A percentile compares a stretch with the other conserved stretches of the same genome.
These are phyloP conservation scores for Karstenula rhodostoma DNA, from an alignment of 2,329 filamentous ascomycete genomes.

Conservation along the genomic window DNA sequence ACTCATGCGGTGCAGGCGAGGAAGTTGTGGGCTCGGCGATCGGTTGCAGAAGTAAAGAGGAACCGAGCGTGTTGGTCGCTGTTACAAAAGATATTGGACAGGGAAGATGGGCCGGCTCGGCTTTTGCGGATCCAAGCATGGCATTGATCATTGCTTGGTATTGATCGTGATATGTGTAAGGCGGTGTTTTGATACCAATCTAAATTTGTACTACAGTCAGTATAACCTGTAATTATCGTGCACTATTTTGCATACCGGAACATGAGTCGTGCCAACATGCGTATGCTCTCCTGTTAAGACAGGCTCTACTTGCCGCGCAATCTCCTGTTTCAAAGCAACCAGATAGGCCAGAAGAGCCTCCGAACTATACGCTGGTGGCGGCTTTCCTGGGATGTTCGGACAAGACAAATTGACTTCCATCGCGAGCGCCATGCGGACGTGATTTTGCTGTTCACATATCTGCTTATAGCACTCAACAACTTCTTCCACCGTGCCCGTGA, in stretches of 20 bases:
- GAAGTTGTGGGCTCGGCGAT: slow-evolving; percentile 20
- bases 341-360: slow-evolving; percentile 65
- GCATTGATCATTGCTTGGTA: slow-evolving; percentile 66
- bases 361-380: slow-evolving; percentile 74
- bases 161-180: slow-evolving; percentile 75
- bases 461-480: slow-evolving; percentile 64
- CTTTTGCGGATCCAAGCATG: slow-evolving; percentile 50
- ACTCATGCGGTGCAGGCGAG: slow-evolving; percentile 17
- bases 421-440: slow-evolving; percentile 61
- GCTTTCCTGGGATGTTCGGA: slow-evolving; percentile 73
- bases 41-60: slow-evolving; percentile 65
- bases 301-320: slow-evolving; percentile 29
- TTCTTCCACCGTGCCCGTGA: slow-evolving; percentile 70
- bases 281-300: slow-evolving; percentile 17
- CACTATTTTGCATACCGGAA: slow-evolving; percentile 39
- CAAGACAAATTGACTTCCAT: slow-evolving; percentile 83
- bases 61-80: slow-evolving; percentile 77
- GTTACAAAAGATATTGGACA: slow-evolving; percentile 72
- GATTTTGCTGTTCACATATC: slow-evolving; percentile 51
- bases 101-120: slow-evolving; percentile 26
- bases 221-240: not conserved
- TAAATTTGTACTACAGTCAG: not conserved
- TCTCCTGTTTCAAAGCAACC: slow-evolving; percentile 50
- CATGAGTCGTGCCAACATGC: slow-evolving; percentile 34
- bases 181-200: slow-evolving; percentile 77